A percentile compares a stretch with the other conserved stretches of the same genome.
These are phyloP conservation scores for Lachancea fermentati DNA, from an alignment of 805 yeast species.

Conservation along the genomic window DNA sequence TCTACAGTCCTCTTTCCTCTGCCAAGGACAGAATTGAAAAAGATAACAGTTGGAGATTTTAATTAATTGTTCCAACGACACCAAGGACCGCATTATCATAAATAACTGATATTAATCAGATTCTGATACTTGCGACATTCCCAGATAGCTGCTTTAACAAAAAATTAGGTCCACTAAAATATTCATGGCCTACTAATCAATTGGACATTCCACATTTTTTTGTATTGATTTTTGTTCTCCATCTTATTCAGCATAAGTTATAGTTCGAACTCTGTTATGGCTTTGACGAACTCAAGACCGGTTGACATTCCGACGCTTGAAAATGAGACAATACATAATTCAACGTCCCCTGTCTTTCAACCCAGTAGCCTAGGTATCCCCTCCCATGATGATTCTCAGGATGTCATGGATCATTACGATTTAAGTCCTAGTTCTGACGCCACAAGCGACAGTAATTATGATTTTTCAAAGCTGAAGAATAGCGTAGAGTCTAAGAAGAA, in stretches of 20 bases:
- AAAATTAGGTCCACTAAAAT: not conserved
- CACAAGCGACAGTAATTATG: not conserved
- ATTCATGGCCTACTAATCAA: not conserved
- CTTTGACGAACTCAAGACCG: slow-evolving; percentile 64
- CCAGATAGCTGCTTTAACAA: not conserved
- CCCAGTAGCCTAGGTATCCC: slow-evolving; percentile 22
- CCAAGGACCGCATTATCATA: not conserved
- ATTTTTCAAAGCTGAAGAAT: not conserved
- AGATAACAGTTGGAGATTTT: slow-evolving; percentile 14
- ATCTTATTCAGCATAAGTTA: not conserved
- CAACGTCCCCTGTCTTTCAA: slow-evolving; percentile 31
- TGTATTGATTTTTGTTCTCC: not conserved
- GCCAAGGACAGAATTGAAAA: not conserved
- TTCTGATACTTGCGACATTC: too few species aligned
- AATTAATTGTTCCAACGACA: slow-evolving; percentile 16
- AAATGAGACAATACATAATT: slow-evolving; percentile 28
- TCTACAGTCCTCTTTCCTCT: not conserved
- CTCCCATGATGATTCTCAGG: not conserved
- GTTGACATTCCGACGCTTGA: slow-evolving; percentile 44
- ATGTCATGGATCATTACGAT: not conserved
- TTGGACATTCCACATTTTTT: not conserved
- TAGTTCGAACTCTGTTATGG: slow-evolving; percentile 36
- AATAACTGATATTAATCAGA: too few species aligned
- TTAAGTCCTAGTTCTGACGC: slow-evolving; percentile 1
- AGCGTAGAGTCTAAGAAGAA: slow-evolving; percentile 16